phyloP scores from a whole-genome alignment of 176 grass and related monocot species.

The Chrysopogon serrulatus region DNA sequence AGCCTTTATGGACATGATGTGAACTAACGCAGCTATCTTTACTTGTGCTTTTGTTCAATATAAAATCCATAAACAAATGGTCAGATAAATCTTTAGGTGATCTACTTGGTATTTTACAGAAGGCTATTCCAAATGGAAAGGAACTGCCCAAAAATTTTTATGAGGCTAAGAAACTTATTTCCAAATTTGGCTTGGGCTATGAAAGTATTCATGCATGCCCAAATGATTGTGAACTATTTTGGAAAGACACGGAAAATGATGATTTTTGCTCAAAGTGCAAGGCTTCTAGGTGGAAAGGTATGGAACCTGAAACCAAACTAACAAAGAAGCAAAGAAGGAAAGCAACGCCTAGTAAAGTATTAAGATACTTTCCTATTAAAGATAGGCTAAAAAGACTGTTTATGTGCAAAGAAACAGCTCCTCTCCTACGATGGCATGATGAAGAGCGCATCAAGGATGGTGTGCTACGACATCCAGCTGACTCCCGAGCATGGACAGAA shows the following conservation, averaged over 20 bases:
- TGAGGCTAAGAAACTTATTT: neutral
- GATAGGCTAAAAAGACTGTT: neutral
- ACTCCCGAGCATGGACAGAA: neutral
- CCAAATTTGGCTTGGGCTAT: constrained; percentile 1
- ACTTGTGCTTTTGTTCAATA: neutral
- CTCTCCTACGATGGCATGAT: neutral
- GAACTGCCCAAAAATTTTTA: neutral
- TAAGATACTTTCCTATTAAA: neutral
- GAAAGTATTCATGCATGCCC: neutral
- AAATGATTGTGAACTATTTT: neutral
- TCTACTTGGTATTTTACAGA: neutral
- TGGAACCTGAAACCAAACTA: neutral
- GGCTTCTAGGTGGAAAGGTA: neutral
- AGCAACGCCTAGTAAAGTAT: neutral
- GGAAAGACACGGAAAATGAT: neutral
- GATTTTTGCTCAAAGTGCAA: neutral
- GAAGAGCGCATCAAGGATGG: neutral
- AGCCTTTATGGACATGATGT: neutral
- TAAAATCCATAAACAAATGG: neutral
- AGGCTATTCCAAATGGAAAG: neutral
- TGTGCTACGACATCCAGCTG: neutral
- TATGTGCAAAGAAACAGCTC: neutral
- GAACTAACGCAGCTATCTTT: neutral
- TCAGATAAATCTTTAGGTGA: neutral
- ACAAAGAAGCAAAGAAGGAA: neutral